phyloP scores from a whole-genome alignment of 108 stramenopile species.

The Licmophora abbreviata region DNA sequence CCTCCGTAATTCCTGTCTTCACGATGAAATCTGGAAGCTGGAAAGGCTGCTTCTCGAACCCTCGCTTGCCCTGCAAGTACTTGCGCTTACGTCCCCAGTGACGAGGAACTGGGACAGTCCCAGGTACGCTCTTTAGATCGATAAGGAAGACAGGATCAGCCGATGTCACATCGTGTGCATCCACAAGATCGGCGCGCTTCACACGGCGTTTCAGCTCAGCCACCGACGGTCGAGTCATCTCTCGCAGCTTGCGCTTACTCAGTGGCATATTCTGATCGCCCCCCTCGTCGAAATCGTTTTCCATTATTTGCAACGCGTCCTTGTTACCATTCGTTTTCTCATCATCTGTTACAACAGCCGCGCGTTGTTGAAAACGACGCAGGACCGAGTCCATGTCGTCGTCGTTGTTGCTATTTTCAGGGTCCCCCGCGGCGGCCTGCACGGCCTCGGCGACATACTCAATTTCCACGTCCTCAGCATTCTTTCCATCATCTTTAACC shows the following conservation, averaged over 20 bases:
- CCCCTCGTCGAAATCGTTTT: conserved; percentile 31
- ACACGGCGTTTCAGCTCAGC: conserved; percentile 94
- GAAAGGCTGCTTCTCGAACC: conserved; percentile 92
- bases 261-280: conserved; percentile 29
- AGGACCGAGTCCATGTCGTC: conserved; percentile 36
- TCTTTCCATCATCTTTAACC: neutral
- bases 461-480: conserved; percentile 50
- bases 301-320: neutral
- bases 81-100: conserved; percentile 99
- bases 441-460: conserved; percentile 68
- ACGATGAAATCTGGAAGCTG: conserved; percentile 95
- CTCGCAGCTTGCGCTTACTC: conserved; percentile 83
- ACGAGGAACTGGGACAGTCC: conserved; percentile 92
- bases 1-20: conserved; percentile 92
- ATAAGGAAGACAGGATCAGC: conserved; percentile 91
- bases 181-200: conserved; percentile 84
- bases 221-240: conserved; percentile 82
- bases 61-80: conserved; percentile 95
- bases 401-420: conserved; percentile 4
- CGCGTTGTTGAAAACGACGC: conserved; percentile 51
- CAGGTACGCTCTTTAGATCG: conserved; percentile 76
- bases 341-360: conserved; percentile 33
- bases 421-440: conserved; percentile 12
- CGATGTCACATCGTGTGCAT: conserved; percentile 96
- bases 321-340: conserved; percentile 16